A percentile compares a stretch with the other conserved stretches of the same genome.
These are phyloP conservation scores for Senna siamea DNA, from an alignment of 306 rosid species.

Conservation along the genomic window DNA sequence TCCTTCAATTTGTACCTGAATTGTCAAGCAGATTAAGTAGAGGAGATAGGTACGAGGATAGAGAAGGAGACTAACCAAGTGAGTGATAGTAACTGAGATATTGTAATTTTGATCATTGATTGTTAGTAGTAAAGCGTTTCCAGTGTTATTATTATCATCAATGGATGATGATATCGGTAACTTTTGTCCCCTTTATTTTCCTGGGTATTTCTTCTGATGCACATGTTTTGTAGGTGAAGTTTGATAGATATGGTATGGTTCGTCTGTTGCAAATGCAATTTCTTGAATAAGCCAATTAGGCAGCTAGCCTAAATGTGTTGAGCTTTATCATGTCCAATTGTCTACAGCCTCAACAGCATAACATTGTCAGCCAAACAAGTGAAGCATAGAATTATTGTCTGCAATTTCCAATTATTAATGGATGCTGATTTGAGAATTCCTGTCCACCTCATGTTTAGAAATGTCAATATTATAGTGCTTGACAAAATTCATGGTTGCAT, in stretches of 20 bases:
- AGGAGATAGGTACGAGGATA: constrained; percentile 30
- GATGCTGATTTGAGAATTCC: too few relatives aligned
- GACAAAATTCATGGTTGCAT: too few relatives aligned
- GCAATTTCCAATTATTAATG: too few relatives aligned
- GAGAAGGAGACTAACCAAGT: constrained; percentile 35
- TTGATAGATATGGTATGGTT: not conserved
- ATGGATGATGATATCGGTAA: not conserved
- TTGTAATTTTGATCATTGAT: constrained; percentile 37
- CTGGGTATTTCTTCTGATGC: not conserved
- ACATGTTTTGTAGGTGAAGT: constrained; percentile 8
- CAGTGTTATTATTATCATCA: constrained; percentile 16
- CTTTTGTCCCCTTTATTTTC: not conserved
- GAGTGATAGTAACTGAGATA: constrained; percentile 25
- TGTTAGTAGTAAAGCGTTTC: constrained; percentile 18
- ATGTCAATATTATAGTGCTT: too few relatives aligned
- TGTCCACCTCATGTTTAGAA: too few relatives aligned
- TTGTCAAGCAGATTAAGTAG: constrained; percentile 42
- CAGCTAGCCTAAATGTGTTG: not conserved
- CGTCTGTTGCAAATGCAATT: not conserved
- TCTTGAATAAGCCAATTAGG: not conserved
- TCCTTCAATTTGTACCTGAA: constrained; percentile 23
- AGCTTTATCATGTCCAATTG: not conserved
- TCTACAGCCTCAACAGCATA: too few relatives aligned
- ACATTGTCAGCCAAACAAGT: too few relatives aligned
- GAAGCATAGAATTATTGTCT: too few relatives aligned